Evolutionary conservation across 331 rosid species (phyloP).

Genomic region (Acacia concinna): DNA sequence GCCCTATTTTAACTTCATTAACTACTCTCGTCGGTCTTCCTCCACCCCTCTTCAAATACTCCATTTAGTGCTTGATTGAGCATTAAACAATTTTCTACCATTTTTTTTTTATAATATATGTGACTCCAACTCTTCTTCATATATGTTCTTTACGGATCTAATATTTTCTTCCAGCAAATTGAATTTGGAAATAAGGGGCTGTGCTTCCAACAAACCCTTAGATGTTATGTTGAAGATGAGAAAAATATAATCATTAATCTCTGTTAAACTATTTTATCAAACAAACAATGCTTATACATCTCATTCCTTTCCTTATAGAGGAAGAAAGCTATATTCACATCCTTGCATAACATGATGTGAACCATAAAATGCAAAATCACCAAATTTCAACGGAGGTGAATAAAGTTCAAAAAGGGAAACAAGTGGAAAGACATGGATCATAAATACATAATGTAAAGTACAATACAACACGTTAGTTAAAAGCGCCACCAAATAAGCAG

Average conservation of each 20-base stretch:
- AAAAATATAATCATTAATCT: neutral
- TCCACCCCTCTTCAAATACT: no score
- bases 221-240: neutral
- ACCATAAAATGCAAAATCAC: neutral
- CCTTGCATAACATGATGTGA: neutral
- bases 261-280: neutral
- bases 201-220: neutral
- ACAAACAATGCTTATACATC: neutral
- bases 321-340: neutral
- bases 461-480: slow-evolving; percentile 1
- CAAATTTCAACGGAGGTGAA: neutral
- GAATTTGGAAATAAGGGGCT: neutral
- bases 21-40: no score
- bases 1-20: no score
- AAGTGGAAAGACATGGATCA: neutral
- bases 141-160: neutral
- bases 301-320: neutral
- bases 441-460: slow-evolving; percentile 3
- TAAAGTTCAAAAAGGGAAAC: neutral
- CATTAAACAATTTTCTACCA: no score
- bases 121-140: neutral
- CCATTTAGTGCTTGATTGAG: no score
- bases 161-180: neutral
- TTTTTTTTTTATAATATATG: no score
- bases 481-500: neutral